Evolutionary conservation across 1,139 yeast species (phyloP), one percentile per base, ranked within the genome.

Genomic region (Protomyces gravidus): DNA sequence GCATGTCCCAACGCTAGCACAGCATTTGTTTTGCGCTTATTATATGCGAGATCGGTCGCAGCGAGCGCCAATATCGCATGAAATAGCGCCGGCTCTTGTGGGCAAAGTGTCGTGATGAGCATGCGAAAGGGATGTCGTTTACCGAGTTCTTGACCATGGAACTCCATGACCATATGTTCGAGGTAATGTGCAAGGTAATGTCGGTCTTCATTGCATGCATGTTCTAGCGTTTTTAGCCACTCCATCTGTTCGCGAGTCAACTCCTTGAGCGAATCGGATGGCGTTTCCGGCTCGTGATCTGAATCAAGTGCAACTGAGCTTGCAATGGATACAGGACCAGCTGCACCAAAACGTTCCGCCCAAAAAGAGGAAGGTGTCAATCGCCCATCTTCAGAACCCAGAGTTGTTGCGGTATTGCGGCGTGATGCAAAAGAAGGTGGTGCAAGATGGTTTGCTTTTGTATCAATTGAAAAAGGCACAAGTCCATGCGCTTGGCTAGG

Each of bases 341-440:
- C 45, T 6, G 27, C 46, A 13, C 58, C 58, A 21, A 53, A 53
- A 25, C 48, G 58, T 26, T 53, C 58, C n/a, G 58, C 58, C 58
- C 58, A 53, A 13, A 45, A 45, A 23, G 40, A 21, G 26, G 50
- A 53, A 5, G 58, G 48, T 3, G 47, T 49, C 21, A 50, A 53
- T 9, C 23, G 55, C 19, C 15, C 42, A 17, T 36, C 42, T 5
- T 36, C 42, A 2, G 42, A 36, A n/a, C 23, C 42, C 7, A 1
- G 7, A 5, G 42, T n/a, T n/a, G 42, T 36, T 2, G 42, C 42
- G 5, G 42, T 36, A 17, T 17, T 17, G 23, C 42, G 42, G 9
- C 42, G 17, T 11, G 42, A 36, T 6, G 21, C 21, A 11, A 36
- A 36, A 5, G 42, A n/a, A 2, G 42, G 42, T 9, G 42, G 42